These are phyloP conservation scores for Linnemannia zychae DNA, from an alignment of 192 early-diverging fungal species.

Conservation along the genomic window DNA sequence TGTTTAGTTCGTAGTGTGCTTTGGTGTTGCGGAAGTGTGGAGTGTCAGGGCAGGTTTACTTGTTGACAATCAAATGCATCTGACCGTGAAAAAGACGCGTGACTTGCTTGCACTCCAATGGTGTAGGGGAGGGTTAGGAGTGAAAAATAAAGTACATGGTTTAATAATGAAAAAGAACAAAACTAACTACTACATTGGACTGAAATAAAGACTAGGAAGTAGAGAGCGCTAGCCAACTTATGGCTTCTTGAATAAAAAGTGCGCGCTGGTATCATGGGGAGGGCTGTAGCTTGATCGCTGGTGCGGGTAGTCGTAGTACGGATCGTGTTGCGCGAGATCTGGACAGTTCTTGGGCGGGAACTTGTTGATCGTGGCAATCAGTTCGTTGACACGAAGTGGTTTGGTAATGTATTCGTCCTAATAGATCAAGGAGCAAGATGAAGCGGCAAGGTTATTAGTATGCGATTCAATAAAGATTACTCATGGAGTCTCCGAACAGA, in stretches of 20 bases:
- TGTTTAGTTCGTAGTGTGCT: not conserved
- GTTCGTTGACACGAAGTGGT: conserved; percentile 72
- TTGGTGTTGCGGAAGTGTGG: not conserved
- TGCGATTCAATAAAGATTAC: not conserved
- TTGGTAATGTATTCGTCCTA: conserved; percentile 76
- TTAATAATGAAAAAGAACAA: not conserved
- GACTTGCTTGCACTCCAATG: not conserved
- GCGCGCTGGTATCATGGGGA: conserved; percentile 38
- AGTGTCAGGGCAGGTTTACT: no score
- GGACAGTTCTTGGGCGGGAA: conserved; percentile 65
- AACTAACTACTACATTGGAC: not conserved
- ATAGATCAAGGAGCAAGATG: not conserved
- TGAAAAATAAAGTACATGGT: conserved; percentile 3
- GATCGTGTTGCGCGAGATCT: conserved; percentile 51
- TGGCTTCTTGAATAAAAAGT: conserved; percentile 36
- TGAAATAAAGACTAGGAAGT: not conserved
- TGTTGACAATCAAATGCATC: no score
- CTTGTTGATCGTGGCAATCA: conserved; percentile 78
- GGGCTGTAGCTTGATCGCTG: conserved; percentile 26
- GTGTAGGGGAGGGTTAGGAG: not conserved
- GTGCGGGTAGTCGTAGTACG: conserved; percentile 39
- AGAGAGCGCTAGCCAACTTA: not conserved
- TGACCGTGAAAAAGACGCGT: no score
- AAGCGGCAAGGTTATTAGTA: not conserved
- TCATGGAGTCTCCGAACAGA: not conserved